Conservation (phyloP, 257 asterid species). For the Dorcoceras hygrometricum region DNA sequence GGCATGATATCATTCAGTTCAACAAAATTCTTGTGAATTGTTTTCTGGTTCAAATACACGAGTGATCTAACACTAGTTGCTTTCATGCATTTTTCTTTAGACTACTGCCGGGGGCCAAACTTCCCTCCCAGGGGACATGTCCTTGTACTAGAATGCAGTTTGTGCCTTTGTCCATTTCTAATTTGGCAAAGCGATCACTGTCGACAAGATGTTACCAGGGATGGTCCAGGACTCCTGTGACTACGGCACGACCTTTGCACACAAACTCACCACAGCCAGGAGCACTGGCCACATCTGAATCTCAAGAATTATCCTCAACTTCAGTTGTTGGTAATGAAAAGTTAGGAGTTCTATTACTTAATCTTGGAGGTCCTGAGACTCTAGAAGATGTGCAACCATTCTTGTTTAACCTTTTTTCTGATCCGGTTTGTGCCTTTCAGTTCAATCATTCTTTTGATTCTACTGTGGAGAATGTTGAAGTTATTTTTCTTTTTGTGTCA, state of each 20-base stretch:
- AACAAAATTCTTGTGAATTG: neutral
- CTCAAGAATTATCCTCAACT: slow-evolving; percentile 43
- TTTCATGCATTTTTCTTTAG: slow-evolving; percentile 32
- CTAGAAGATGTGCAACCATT: slow-evolving; percentile 97
- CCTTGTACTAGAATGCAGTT: slow-evolving; percentile 52
- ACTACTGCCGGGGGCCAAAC: slow-evolving; percentile 50
- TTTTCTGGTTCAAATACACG: neutral
- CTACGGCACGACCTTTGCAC: slow-evolving; percentile 23
- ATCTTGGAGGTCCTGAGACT: slow-evolving; percentile 99
- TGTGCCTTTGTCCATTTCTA: slow-evolving; percentile 44
- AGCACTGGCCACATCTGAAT: slow-evolving; percentile 59
- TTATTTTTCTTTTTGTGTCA: slow-evolving; percentile 11
- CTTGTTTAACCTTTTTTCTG: slow-evolving; percentile 93
- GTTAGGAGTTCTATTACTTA: slow-evolving; percentile 87
- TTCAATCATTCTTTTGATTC: slow-evolving; percentile 23
- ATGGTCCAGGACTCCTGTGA: slow-evolving; percentile 41
- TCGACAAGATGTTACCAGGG: slow-evolving; percentile 41
- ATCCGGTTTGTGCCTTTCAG: slow-evolving; percentile 68
- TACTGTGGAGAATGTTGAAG: slow-evolving; percentile 15
- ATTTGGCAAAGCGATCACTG: slow-evolving; percentile 37
- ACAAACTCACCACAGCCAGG: slow-evolving; percentile 37
- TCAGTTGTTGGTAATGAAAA: slow-evolving; percentile 63
- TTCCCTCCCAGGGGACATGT: slow-evolving; percentile 42
- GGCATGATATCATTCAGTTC: slow-evolving; percentile 9
- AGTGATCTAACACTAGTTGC: slow-evolving; percentile 18